phyloP scores from a whole-genome alignment of 2,329 filamentous ascomycete species.

The Myriosclerotinia scirpicola region DNA sequence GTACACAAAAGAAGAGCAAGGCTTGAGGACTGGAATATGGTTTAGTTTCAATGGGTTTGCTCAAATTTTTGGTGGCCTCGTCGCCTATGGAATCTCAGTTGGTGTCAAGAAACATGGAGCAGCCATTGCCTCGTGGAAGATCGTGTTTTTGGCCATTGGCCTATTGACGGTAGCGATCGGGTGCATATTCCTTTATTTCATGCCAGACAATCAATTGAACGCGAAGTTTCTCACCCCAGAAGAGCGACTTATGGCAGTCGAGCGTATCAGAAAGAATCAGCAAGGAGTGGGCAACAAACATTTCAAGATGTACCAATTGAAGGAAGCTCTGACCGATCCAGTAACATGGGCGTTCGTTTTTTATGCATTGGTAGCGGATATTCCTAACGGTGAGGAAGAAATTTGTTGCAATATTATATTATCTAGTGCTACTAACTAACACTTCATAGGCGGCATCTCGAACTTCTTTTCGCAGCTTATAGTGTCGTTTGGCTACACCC shows the following conservation, averaged over 20 bases:
- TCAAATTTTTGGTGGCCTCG: slow-evolving; percentile 61
- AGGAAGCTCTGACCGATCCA: slow-evolving; percentile 47
- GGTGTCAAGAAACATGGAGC: slow-evolving; percentile 52
- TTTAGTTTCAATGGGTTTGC: slow-evolving; percentile 66
- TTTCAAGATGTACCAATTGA: slow-evolving; percentile 53
- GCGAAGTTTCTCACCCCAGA: slow-evolving; percentile 47
- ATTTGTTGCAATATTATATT: background rate
- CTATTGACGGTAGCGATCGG: slow-evolving; percentile 47
- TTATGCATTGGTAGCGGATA: slow-evolving; percentile 44
- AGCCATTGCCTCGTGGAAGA: slow-evolving; percentile 58
- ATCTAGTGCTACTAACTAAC: slow-evolving; percentile 1
- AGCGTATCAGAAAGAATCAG: slow-evolving; percentile 55
- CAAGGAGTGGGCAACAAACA: slow-evolving; percentile 56
- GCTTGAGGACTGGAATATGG: slow-evolving; percentile 62
- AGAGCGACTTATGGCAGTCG: slow-evolving; percentile 47
- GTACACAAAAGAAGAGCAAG: slow-evolving; percentile 71
- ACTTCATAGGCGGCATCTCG: slow-evolving; percentile 49
- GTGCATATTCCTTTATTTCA: slow-evolving; percentile 46
- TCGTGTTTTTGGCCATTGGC: slow-evolving; percentile 52
- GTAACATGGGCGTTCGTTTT: slow-evolving; percentile 45
- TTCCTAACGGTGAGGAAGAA: slow-evolving; percentile 36
- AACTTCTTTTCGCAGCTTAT: slow-evolving; percentile 62
- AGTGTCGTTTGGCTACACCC: slow-evolving; percentile 45
- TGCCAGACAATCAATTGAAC: slow-evolving; percentile 47
- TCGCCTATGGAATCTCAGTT: slow-evolving; percentile 63